These are phyloP conservation scores for Allantophomopsis lycopodina DNA, from an alignment of 2,329 filamentous ascomycete genomes.

Conservation along the genomic window DNA sequence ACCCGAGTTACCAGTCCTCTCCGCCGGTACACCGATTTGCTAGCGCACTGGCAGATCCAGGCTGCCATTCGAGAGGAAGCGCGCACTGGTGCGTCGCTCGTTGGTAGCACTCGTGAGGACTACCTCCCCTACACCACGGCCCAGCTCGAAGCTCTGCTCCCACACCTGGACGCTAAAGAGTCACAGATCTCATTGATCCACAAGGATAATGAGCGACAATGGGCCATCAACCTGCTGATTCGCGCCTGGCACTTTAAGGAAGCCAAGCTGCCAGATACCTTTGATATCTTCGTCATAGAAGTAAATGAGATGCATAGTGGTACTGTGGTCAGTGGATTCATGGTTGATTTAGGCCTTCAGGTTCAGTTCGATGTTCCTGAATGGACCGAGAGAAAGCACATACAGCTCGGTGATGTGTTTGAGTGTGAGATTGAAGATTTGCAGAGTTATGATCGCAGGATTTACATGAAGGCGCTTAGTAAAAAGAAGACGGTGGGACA, in stretches of 20 bases:
- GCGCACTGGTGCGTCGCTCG: slow-evolving; percentile 20
- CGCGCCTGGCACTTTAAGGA: slow-evolving; percentile 43
- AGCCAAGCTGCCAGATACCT: slow-evolving; percentile 28
- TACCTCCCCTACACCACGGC: slow-evolving; percentile 17
- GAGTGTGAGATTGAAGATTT: slow-evolving; percentile 40
- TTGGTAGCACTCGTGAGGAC: slow-evolving; percentile 15
- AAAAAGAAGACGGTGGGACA: too few relatives aligned
- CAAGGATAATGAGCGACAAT: slow-evolving; percentile 26
- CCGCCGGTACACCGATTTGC: slow-evolving; percentile 47
- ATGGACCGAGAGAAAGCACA: slow-evolving; percentile 15
- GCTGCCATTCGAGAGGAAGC: slow-evolving; percentile 35
- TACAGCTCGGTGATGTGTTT: slow-evolving; percentile 36
- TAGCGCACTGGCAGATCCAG: slow-evolving; percentile 55
- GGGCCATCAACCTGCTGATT: slow-evolving; percentile 44
- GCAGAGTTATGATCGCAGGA: slow-evolving; percentile 30
- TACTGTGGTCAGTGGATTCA: slow-evolving; percentile 1
- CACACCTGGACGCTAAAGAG: slow-evolving; percentile 14
- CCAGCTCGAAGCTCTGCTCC: slow-evolving; percentile 12
- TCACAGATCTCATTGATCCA: slow-evolving; percentile 7
- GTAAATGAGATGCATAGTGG: slow-evolving; percentile 1
- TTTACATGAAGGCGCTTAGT: slow-evolving; percentile 27
- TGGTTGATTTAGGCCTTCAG: slow-evolving; percentile 2
- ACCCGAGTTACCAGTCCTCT: slow-evolving; percentile 51
- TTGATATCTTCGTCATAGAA: slow-evolving; percentile 20
- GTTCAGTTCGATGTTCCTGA: neutral